Percentiles rank a stretch among this genome's conserved stretches.
phyloP scores from a whole-genome alignment of 139 green algal species.

The Auxenochlorella pyrenoidosa region DNA sequence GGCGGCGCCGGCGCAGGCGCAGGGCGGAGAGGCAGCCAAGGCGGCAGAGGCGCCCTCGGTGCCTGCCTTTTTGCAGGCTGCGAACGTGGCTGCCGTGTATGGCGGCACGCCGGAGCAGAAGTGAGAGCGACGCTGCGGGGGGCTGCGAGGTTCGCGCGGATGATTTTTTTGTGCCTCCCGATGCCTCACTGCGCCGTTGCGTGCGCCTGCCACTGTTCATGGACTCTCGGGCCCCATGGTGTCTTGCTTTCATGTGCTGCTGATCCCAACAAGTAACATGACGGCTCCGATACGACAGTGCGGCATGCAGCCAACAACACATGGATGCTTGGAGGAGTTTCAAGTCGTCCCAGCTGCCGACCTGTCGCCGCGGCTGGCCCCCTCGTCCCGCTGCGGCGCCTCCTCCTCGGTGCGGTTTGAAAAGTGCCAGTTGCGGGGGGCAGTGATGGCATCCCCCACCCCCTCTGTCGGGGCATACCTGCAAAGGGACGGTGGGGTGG shows the following conservation, averaged over 20 bases:
- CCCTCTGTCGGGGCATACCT: not conserved
- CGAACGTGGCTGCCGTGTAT: constrained; percentile 42
- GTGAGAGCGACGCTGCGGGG: not conserved
- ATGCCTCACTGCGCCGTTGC: no score
- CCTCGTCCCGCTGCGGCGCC: not conserved
- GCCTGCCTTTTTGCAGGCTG: constrained; percentile 55
- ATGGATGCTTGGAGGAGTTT: no score
- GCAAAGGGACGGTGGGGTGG: not conserved
- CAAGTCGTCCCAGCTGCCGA: no score
- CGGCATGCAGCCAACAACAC: no score
- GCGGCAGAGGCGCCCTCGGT: constrained; percentile 11
- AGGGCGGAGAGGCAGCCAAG: not conserved
- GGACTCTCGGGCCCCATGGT: no score
- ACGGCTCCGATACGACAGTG: no score
- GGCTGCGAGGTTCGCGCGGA: no score
- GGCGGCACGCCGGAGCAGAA: not conserved
- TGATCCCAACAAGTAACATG: no score
- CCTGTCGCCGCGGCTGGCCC: not conserved
- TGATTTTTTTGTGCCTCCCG: no score
- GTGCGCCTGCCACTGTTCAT: no score
- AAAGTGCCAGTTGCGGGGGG: constrained; percentile 1
- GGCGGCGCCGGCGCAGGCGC: not conserved
- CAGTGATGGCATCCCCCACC: constrained; percentile 3
- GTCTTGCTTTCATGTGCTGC: no score
- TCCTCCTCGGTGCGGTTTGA: not conserved